Conservation (phyloP, 2,329 filamentous ascomycete genomes). For the Corynespora cassiicola region DNA sequence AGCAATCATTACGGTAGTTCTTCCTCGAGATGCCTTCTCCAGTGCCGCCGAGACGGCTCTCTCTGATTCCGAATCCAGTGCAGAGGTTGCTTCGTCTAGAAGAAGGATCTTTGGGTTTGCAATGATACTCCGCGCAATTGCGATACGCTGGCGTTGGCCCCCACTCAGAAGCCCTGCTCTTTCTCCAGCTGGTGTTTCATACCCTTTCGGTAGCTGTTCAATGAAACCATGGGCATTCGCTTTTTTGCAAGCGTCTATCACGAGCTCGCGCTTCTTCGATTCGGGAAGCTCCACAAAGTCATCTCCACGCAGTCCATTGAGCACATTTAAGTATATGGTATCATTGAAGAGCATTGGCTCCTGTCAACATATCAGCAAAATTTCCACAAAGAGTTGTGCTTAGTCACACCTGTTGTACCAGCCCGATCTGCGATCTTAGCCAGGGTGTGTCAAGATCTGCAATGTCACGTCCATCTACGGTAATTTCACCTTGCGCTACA, state of each 20-base stretch:
- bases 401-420: conserved; percentile 72
- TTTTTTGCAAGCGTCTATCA: conserved; percentile 66
- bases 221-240: conserved; percentile 94
- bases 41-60: conserved; percentile 55
- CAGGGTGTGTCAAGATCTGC: conserved; percentile 80
- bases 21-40: conserved; percentile 78
- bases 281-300: conserved; percentile 37
- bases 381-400: not conserved
- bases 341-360: conserved; percentile 88
- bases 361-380: conserved; percentile 4
- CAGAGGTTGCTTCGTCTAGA: conserved; percentile 90
- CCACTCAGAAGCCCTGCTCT: conserved; percentile 87
- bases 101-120: conserved; percentile 87
- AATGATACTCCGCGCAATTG: conserved; percentile 85
- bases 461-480: conserved; percentile 76
- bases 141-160: conserved; percentile 93
- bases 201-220: conserved; percentile 78
- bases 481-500: conserved; percentile 54
- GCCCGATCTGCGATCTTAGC: conserved; percentile 85
- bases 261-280: conserved; percentile 65
- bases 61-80: conserved; percentile 71
- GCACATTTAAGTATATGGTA: conserved; percentile 85
- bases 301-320: conserved; percentile 67
- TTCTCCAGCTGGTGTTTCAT: conserved; percentile 89
- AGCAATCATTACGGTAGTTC: conserved; percentile 92